Evolutionary conservation across 306 rosid genomes (phyloP), one percentile per base, ranked within the genome.

Genomic region (Hylodesmum podocarpum): DNA sequence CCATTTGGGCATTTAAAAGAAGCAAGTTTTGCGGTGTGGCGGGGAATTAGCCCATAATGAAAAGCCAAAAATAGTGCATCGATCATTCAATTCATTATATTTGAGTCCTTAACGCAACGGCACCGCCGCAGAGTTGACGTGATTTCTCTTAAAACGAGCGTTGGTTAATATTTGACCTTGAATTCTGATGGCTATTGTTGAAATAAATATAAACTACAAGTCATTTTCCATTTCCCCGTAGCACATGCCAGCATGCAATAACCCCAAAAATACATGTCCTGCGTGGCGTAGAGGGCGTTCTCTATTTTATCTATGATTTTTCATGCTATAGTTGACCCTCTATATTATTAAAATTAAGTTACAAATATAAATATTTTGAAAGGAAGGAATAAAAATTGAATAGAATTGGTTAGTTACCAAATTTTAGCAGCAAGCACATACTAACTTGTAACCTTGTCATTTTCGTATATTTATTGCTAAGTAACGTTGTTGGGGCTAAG

Each of bases 251-350:
- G n/a, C 53, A 72, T 19, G 21, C 15, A 25, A 25, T 34, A n/a
- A 18, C n/a, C 37, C 27, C 40, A 55, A 24, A 72, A 22, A 47
- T 61, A 22, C 37, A 49, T 62, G 58, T 39, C 33, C 11, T 80
- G 43, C 84, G 79, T 80, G 40, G 70, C 75, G 79, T 54, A 18
- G 18, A 73, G 21, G 80, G 34, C 49, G 62, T 13, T 72, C 69
- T 54, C 2, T 46, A 33, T 11, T 55, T 24, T 14, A 31, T 29
- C 13, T 1, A 44, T 31, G 40, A 24, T 18, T 2, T 19, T 18
- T 1, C 5, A 41, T 43, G 66, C 29, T 18, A 28, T 18, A 9
- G 5, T 18, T 39, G 9, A 37, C 27, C 63, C 0, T 15, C 1
- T 28, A 25, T 2, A 36, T 63, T 59, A 59, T 37, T 37, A 37